Evolutionary conservation across 371 early-diverging fungal genomes (phyloP).

Genomic region (Mucor racemosus): DNA sequence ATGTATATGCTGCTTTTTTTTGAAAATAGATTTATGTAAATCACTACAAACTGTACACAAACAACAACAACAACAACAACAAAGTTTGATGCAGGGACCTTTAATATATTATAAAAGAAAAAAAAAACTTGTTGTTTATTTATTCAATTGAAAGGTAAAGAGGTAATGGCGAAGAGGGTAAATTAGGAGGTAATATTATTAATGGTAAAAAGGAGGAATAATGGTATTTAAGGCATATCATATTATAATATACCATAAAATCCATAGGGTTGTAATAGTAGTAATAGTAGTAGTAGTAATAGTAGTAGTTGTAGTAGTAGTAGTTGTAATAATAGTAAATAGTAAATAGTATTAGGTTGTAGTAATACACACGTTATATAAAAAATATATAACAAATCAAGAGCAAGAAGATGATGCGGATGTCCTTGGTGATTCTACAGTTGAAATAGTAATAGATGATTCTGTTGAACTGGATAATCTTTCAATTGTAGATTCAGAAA

Average conservation of each 20-base stretch:
- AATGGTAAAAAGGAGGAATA: too few relatives aligned
- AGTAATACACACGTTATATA: constrained; percentile 9
- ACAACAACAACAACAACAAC: not conserved
- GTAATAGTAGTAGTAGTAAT: too few relatives aligned
- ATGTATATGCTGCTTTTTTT: too few relatives aligned
- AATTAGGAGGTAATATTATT: constrained; percentile 2
- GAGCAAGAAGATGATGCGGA: constrained; percentile 18
- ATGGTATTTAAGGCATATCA: too few relatives aligned
- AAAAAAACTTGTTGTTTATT: constrained; percentile 3
- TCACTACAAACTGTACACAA: not conserved
- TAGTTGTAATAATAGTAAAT: not conserved
- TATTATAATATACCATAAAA: too few relatives aligned
- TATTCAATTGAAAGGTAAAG: not conserved
- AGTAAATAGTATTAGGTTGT: constrained; percentile 1
- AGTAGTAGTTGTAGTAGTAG: too few relatives aligned
- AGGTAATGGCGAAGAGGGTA: not conserved
- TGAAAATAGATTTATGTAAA: not conserved
- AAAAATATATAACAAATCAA: not conserved
- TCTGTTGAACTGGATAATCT: constrained; percentile 34
- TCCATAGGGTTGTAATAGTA: too few relatives aligned
- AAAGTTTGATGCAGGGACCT: constrained; percentile 2
- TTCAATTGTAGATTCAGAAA: constrained; percentile 18
- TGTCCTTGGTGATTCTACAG: constrained; percentile 23
- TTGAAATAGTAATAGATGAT: constrained; percentile 33
- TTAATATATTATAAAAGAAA: not conserved